Evolutionary conservation across 768 basidiomycete species (phyloP).

Genomic region (Coprinopsis marcescibilis): DNA sequence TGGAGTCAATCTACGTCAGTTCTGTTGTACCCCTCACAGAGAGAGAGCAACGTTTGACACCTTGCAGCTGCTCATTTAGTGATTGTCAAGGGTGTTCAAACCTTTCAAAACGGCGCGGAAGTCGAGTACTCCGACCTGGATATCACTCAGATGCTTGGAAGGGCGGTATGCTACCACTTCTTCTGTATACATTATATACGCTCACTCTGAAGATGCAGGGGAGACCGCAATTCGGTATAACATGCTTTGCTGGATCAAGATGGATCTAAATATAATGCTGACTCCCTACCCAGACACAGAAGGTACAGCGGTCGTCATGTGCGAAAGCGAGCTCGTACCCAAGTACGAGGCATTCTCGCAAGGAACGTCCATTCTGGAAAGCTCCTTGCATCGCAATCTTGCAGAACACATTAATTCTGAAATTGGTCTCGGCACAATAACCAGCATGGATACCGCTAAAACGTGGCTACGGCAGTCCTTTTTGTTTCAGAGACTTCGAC

Average conservation of each 20-base stretch:
- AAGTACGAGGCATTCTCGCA: slow-evolving; percentile 69
- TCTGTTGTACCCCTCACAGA: not conserved
- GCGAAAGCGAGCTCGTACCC: slow-evolving; percentile 62
- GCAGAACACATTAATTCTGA: slow-evolving; percentile 93
- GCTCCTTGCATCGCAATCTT: slow-evolving; percentile 75
- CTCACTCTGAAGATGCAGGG: slow-evolving; percentile 41
- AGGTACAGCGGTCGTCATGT: slow-evolving; percentile 80
- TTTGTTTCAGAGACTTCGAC: slow-evolving; percentile 77
- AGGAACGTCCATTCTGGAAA: slow-evolving; percentile 78
- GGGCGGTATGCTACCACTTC: slow-evolving; percentile 53
- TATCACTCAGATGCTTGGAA: slow-evolving; percentile 93
- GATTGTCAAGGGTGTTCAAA: slow-evolving; percentile 85
- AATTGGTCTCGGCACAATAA: slow-evolving; percentile 83
- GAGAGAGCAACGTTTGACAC: slow-evolving; percentile 3
- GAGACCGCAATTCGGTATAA: slow-evolving; percentile 81
- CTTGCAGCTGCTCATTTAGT: slow-evolving; percentile 82
- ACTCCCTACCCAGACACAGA: slow-evolving; percentile 53
- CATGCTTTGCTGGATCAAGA: not conserved
- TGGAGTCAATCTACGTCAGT: slow-evolving; percentile 89
- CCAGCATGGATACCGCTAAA: slow-evolving; percentile 59
- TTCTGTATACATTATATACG: not conserved
- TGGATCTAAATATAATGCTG: not conserved
- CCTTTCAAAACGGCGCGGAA: slow-evolving; percentile 63
- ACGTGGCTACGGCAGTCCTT: slow-evolving; percentile 84
- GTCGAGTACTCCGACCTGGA: slow-evolving; percentile 90